phyloP scores from a whole-genome alignment of 2,329 filamentous ascomycete species.

The Zalaria obscura region DNA sequence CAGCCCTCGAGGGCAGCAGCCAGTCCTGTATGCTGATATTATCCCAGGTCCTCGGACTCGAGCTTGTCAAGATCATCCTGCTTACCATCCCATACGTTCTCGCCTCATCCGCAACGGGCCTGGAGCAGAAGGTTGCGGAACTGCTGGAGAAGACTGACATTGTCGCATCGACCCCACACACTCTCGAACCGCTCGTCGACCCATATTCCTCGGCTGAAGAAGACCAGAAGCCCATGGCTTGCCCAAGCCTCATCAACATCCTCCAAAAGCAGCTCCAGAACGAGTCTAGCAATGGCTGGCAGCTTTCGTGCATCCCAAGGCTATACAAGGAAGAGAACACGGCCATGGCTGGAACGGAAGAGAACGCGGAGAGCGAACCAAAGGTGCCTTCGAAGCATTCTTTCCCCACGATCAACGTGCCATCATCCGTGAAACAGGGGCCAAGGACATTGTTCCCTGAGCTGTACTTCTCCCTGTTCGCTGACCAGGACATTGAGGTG shows the following conservation, averaged over 20 bases:
- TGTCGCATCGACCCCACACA: conserved; percentile 77
- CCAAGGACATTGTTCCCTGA: conserved; percentile 74
- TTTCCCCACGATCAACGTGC: conserved; percentile 63
- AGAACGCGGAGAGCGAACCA: conserved; percentile 48
- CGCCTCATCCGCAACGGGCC: conserved; percentile 49
- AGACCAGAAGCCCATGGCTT: conserved; percentile 45
- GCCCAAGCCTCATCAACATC: conserved; percentile 62
- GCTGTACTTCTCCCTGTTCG: conserved; percentile 85
- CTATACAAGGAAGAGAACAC: conserved; percentile 29
- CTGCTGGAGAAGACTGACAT: conserved; percentile 91
- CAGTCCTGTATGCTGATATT: conserved; percentile 7
- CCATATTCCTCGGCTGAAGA: conserved; percentile 49
- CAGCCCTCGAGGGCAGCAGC: neutral
- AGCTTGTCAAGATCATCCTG: conserved; percentile 92
- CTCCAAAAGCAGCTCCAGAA: conserved; percentile 74
- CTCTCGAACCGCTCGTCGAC: conserved; percentile 73
- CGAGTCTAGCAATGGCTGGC: conserved; percentile 64
- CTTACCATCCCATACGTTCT: conserved; percentile 87
- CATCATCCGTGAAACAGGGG: conserved; percentile 60
- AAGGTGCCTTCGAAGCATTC: conserved; percentile 44
- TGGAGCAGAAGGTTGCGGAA: conserved; percentile 59
- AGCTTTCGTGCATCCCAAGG: conserved; percentile 49
- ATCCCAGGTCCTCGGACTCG: conserved; percentile 47
- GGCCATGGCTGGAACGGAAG: conserved; percentile 30
- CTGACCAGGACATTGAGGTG: conserved; percentile 64